Evolutionary conservation across 169 alveolate genomes (phyloP).

Genomic region (Plasmodium yoelii): DNA sequence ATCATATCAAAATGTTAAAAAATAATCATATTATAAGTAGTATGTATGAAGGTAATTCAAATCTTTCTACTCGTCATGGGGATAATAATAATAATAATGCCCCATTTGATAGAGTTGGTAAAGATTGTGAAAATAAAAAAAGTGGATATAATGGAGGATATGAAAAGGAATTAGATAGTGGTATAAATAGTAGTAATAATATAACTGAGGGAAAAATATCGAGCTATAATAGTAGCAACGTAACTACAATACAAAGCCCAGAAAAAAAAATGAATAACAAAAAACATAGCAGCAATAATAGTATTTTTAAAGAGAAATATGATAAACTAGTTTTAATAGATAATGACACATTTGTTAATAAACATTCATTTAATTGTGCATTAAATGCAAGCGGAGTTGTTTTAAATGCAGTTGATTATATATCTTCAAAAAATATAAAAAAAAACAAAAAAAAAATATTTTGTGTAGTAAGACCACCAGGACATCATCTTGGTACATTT

Average conservation of each 20-base stretch:
- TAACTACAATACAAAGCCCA: neutral
- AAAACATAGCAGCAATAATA: slow-evolving; percentile 29
- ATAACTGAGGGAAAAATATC: neutral
- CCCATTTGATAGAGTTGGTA: neutral
- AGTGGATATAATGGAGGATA: neutral
- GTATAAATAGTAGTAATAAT: neutral
- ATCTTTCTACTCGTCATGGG: neutral
- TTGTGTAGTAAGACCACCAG: slow-evolving; percentile 97
- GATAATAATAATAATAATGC: neutral
- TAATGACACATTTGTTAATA: slow-evolving; percentile 70
- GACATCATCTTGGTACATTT: slow-evolving; percentile 98
- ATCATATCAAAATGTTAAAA: slow-evolving; percentile 11
- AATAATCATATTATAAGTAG: slow-evolving; percentile 4
- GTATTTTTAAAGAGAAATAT: slow-evolving; percentile 7
- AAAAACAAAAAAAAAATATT: slow-evolving; percentile 70
- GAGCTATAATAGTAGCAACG: neutral
- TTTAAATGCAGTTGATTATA: slow-evolving; percentile 68
- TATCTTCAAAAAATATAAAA: slow-evolving; percentile 5
- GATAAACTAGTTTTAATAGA: slow-evolving; percentile 55
- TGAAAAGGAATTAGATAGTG: neutral
- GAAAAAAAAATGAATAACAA: slow-evolving; percentile 91
- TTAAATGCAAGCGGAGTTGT: slow-evolving; percentile 69
- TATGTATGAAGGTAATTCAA: slow-evolving; percentile 10
- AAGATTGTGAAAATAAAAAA: neutral
- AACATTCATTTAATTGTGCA: slow-evolving; percentile 69